phyloP scores from a whole-genome alignment of 2,329 filamentous ascomycete genomes.

The Aotearoamyces nothofagi region DNA sequence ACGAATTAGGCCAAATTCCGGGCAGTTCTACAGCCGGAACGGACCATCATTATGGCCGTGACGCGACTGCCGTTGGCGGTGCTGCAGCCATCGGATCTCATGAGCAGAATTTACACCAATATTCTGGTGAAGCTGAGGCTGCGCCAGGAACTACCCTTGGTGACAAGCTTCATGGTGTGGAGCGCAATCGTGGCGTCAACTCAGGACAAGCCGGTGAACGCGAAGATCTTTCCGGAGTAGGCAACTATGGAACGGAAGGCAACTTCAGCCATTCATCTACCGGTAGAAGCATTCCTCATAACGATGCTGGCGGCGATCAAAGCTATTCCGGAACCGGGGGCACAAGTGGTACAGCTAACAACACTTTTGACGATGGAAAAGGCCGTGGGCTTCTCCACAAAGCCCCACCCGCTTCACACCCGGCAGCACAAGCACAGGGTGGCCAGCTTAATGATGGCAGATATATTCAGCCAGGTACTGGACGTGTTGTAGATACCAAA shows the following conservation, averaged over 20 bases:
- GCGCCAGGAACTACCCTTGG: conserved; percentile 4
- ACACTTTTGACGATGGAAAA: too few species aligned
- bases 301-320: not conserved
- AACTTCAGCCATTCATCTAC: too few species aligned
- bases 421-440: conserved; percentile 9
- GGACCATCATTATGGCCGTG: conserved; percentile 3
- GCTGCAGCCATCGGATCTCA: not conserved
- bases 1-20: too few species aligned
- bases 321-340: not conserved
- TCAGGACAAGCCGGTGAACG: too few species aligned
- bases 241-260: too few species aligned
- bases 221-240: too few species aligned
- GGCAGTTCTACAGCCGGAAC: conserved; percentile 1
- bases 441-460: too few species aligned
- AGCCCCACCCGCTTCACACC: conserved; percentile 11
- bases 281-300: not conserved
- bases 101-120: not conserved
- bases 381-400: conserved; percentile 12
- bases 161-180: conserved; percentile 11
- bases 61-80: not conserved
- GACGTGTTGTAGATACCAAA: too few species aligned
- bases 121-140: not conserved
- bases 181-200: conserved; percentile 12
- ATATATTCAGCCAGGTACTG: too few species aligned
- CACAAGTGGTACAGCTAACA: not conserved